A percentile compares a stretch with the other conserved stretches of the same genome.
Conservation (phyloP, 2,329 filamentous ascomycete genomes). For the Cladosporium velox region DNA sequence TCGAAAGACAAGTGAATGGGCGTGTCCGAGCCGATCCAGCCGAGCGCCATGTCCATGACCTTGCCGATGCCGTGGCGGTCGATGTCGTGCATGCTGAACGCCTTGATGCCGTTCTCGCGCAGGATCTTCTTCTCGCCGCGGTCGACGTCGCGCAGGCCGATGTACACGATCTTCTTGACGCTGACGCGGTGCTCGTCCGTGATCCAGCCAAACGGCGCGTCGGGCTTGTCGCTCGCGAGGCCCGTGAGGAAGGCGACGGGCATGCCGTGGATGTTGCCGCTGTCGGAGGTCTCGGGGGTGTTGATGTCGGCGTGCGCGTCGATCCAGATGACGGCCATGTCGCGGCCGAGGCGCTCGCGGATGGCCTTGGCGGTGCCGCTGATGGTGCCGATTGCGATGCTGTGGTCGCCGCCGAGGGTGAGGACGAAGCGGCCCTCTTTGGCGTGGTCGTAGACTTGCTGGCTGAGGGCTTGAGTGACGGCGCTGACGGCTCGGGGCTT, state of each 20-base stretch:
- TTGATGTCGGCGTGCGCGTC: conserved; percentile 99
- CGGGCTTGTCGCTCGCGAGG: conserved; percentile 67
- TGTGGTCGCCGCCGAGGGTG: conserved; percentile 94
- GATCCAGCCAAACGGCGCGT: conserved; percentile 89
- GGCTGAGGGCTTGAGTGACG: conserved; percentile 76
- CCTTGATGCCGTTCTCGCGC: conserved; percentile 85
- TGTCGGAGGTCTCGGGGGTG: conserved; percentile 83
- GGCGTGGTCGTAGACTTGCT: conserved; percentile 86
- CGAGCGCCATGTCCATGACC: conserved; percentile 97
- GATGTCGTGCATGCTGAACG: conserved; percentile 98
- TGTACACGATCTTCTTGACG: conserved; percentile 89
- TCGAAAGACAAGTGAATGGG: conserved; percentile 98
- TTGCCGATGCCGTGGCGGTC: conserved; percentile 91
- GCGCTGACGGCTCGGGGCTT: conserved; percentile 82
- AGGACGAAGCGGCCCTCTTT: conserved; percentile 81
- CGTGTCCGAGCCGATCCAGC: conserved; percentile 89
- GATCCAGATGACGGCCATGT: conserved; percentile 97
- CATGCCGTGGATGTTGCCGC: conserved; percentile 98
- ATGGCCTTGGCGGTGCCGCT: conserved; percentile 84
- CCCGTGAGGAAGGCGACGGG: conserved; percentile 90
- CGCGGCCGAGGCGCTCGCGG: conserved; percentile 75
- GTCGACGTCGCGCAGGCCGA: conserved; percentile 91
- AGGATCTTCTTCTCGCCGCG: conserved; percentile 90
- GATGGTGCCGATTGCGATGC: conserved; percentile 91
- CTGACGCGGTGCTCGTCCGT: conserved; percentile 69